A percentile compares a stretch with the other conserved stretches of the same genome.
Evolutionary conservation across 768 basidiomycete species (phyloP).

Genomic region (Steccherinum ochraceum): DNA sequence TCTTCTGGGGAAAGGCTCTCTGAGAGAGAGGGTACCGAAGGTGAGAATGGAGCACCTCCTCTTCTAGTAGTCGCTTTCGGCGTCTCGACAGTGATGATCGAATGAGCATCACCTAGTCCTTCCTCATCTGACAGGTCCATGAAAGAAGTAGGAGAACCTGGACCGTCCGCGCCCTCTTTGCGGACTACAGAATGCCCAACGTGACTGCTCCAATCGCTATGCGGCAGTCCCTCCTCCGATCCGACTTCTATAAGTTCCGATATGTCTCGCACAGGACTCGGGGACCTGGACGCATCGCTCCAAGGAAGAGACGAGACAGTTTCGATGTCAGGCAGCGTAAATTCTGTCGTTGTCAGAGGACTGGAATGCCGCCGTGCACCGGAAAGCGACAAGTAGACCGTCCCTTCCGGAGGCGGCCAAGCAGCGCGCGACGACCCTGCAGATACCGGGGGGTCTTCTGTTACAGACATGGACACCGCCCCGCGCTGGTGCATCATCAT

Average conservation of each 20-base stretch:
- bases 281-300: constrained; percentile 1
- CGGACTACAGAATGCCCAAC: neutral
- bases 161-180: constrained; percentile 5
- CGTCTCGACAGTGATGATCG: constrained; percentile 24
- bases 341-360: constrained; percentile 44
- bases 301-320: constrained; percentile 5
- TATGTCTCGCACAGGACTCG: constrained; percentile 1
- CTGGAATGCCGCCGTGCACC: constrained; percentile 46
- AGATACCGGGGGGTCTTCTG: constrained; percentile 12
- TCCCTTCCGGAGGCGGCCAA: constrained; percentile 31
- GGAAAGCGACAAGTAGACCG: constrained; percentile 19
- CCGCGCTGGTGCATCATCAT: constrained; percentile 17
- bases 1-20: constrained; percentile 46
- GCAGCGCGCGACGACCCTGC: constrained; percentile 6
- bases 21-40: constrained; percentile 39
- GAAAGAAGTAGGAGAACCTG: constrained; percentile 42
- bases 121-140: constrained; percentile 70
- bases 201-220: constrained; percentile 12
- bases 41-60: constrained; percentile 24
- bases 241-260: constrained; percentile 15
- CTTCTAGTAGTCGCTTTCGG: constrained; percentile 15
- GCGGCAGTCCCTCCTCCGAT: constrained; percentile 12
- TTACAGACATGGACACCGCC: constrained; percentile 19
- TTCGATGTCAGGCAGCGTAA: constrained; percentile 20
- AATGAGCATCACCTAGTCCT: constrained; percentile 24